Conservation (phyloP, 345 rosid species). For the Brassica rapa region DNA sequence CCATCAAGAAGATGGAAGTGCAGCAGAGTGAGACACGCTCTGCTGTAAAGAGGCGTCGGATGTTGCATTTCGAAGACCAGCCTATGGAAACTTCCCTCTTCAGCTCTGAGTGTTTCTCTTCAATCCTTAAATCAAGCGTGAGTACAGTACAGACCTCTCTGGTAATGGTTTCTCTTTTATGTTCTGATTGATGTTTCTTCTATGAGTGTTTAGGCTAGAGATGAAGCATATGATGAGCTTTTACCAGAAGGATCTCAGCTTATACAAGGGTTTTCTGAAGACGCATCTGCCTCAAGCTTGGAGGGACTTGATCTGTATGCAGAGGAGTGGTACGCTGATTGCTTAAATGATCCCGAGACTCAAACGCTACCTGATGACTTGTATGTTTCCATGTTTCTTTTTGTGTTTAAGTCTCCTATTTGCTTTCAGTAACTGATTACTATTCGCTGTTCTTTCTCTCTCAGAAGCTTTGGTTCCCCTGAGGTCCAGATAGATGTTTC, state of each 20-base stretch:
- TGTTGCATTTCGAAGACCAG: slow-evolving; percentile 78
- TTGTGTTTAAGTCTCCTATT: slow-evolving; percentile 18
- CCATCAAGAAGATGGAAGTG: slow-evolving; percentile 54
- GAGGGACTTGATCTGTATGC: slow-evolving; percentile 59
- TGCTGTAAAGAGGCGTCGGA: slow-evolving; percentile 82
- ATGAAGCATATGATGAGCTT: slow-evolving; percentile 57
- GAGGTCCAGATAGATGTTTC: slow-evolving; percentile 62
- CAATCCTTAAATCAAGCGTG: slow-evolving; percentile 72
- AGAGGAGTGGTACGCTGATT: slow-evolving; percentile 74
- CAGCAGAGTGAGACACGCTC: slow-evolving; percentile 48
- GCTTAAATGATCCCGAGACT: slow-evolving; percentile 66
- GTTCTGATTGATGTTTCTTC: slow-evolving; percentile 10
- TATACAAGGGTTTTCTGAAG: slow-evolving; percentile 59
- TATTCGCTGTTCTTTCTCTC: slow-evolving; percentile 21
- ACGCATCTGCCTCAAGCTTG: slow-evolving; percentile 52
- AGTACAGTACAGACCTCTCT: slow-evolving; percentile 21
- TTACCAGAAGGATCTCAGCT: slow-evolving; percentile 56
- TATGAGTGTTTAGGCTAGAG: slow-evolving; percentile 58
- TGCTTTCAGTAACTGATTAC: slow-evolving; percentile 30
- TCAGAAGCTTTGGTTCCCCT: slow-evolving; percentile 58
- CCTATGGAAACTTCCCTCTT: slow-evolving; percentile 50
- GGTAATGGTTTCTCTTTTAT: neutral
- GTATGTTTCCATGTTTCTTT: slow-evolving; percentile 48
- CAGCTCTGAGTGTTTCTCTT: slow-evolving; percentile 62
- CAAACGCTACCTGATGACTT: slow-evolving; percentile 54